A percentile compares a stretch with the other conserved stretches of the same genome.
phyloP scores from a whole-genome alignment of 1,139 yeast genomes.

The Candida pseudoviswanathii region DNA sequence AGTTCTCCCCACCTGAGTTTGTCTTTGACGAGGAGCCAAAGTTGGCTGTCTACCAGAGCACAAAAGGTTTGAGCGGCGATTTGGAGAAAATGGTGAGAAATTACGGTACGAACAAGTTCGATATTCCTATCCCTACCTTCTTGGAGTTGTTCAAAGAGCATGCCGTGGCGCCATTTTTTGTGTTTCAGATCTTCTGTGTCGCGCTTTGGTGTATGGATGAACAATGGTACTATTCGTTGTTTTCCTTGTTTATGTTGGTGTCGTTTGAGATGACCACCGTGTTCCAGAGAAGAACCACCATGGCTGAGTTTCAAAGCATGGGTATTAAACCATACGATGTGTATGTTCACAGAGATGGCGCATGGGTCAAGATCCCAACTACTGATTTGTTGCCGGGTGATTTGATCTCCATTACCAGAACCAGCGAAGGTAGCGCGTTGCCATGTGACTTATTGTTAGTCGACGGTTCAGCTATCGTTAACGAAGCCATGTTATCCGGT shows the following conservation, averaged over 20 bases:
- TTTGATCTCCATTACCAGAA: slow-evolving; percentile 82
- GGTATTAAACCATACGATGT: slow-evolving; percentile 90
- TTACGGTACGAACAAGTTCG: slow-evolving; percentile 86
- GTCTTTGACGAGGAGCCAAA: slow-evolving; percentile 65
- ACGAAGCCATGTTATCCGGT: slow-evolving; percentile 98
- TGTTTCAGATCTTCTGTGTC: slow-evolving; percentile 93
- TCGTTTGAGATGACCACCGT: slow-evolving; percentile 95
- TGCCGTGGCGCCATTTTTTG: slow-evolving; percentile 97
- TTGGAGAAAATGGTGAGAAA: slow-evolving; percentile 55
- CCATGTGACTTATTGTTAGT: slow-evolving; percentile 93
- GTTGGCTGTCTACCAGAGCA: slow-evolving; percentile 58
- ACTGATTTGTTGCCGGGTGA: slow-evolving; percentile 89
- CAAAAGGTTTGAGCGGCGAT: slow-evolving; percentile 66
- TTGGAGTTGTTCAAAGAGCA: slow-evolving; percentile 91
- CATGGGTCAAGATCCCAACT: slow-evolving; percentile 74
- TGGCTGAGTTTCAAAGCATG: slow-evolving; percentile 96
- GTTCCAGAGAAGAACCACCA: slow-evolving; percentile 90
- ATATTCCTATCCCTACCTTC: slow-evolving; percentile 93
- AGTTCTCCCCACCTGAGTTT: slow-evolving; percentile 83
- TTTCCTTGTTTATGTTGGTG: slow-evolving; percentile 88
- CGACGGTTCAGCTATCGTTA: slow-evolving; percentile 89
- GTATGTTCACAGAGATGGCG: slow-evolving; percentile 66
- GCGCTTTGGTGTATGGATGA: slow-evolving; percentile 97
- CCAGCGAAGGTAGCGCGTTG: slow-evolving; percentile 86
- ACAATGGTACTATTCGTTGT: slow-evolving; percentile 92